Evolutionary conservation across 2,329 filamentous ascomycete genomes (phyloP).

Genomic region (Colletotrichum agaves): DNA sequence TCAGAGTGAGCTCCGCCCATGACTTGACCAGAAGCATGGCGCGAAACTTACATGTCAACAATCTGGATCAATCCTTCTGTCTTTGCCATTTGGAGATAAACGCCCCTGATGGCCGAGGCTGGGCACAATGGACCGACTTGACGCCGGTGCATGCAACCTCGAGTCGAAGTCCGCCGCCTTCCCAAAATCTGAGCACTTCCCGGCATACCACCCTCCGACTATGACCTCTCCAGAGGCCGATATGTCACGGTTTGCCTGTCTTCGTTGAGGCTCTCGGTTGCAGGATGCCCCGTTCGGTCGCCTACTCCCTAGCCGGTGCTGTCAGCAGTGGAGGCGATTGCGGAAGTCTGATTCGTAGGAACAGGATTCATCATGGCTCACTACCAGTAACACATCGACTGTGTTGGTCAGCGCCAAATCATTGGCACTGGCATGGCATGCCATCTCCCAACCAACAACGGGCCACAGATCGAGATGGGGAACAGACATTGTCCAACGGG

Average conservation of each 20-base stretch:
- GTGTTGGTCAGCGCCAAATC: slow-evolving; percentile 20
- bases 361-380: neutral
- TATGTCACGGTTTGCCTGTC: neutral
- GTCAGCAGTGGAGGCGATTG: neutral
- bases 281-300: neutral
- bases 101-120: neutral
- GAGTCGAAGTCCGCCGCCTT: neutral
- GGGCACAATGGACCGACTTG: slow-evolving; percentile 4
- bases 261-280: neutral
- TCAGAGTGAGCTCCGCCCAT: too few relatives aligned
- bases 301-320: neutral
- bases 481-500: slow-evolving; percentile 24
- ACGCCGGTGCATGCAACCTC: neutral
- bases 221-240: neutral
- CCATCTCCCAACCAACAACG: slow-evolving; percentile 1
- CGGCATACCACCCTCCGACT: slow-evolving; percentile 3
- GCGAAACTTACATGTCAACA: neutral
- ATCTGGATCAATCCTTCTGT: neutral
- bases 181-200: neutral
- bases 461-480: slow-evolving; percentile 24
- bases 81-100: neutral
- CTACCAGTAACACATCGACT: neutral
- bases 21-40: too few relatives aligned
- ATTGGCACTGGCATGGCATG: neutral
- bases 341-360: neutral